Evolutionary conservation across 495 filamentous ascomycete species (phyloP).

Genomic region (Lasiosphaeria ovina): DNA sequence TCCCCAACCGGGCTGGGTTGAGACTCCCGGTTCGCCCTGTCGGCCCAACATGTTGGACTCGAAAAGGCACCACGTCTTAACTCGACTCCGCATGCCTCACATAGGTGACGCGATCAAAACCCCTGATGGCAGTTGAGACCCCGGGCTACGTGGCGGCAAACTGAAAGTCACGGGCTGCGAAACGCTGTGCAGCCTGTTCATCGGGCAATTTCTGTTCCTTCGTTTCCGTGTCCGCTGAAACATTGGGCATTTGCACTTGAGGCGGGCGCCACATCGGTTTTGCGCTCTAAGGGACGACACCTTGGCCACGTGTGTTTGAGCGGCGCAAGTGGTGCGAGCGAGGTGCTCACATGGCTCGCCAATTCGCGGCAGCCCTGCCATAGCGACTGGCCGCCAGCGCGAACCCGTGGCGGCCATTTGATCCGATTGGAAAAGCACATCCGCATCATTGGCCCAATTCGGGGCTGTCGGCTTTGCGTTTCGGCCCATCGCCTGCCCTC

Average conservation of each 20-base stretch:
- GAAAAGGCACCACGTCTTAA: no score
- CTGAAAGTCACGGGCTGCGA: no score
- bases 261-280: not conserved
- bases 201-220: no score
- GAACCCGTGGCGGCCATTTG: conserved; percentile 12
- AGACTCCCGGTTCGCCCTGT: no score
- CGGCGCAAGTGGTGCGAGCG: not conserved
- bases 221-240: not conserved
- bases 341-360: conserved; percentile 5
- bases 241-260: conserved; percentile 3
- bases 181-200: no score
- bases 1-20: no score
- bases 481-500: not conserved
- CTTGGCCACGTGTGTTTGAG: conserved; percentile 4
- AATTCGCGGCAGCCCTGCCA: conserved; percentile 8
- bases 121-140: no score
- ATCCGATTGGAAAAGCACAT: conserved; percentile 21
- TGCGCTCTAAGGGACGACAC: conserved; percentile 2
- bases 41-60: no score
- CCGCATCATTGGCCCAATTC: conserved; percentile 16
- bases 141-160: no score
- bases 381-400: conserved; percentile 7
- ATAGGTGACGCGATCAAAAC: no score
- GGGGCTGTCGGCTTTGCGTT: not conserved
- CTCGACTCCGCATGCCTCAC: no score